Conservation (phyloP, 441 rosid species). For the Syzygium malaccense region DNA sequence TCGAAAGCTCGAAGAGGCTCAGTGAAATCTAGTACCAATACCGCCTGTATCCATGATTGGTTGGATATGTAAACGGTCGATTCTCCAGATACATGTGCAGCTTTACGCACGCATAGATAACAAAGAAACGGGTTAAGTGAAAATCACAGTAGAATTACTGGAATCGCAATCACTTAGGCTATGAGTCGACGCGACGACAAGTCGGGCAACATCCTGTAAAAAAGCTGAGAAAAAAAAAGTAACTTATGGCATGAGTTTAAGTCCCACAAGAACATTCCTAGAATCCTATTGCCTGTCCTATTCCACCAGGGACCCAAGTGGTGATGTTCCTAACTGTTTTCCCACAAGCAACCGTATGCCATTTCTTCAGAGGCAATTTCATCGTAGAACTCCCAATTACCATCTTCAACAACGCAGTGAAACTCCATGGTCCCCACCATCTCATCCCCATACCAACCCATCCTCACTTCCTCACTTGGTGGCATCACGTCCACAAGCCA, state of each 20-base stretch:
- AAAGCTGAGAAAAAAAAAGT: not conserved
- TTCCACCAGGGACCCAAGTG: not conserved
- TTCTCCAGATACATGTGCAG: not conserved
- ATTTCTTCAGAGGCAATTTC: not conserved
- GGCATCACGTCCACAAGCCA: not conserved
- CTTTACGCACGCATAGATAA: not conserved
- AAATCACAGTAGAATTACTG: not conserved
- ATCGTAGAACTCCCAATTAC: not conserved
- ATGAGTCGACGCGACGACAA: not conserved
- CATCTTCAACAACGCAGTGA: not conserved
- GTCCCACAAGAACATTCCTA: not conserved
- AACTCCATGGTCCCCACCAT: slow-evolving; percentile 3
- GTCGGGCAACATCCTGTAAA: not conserved
- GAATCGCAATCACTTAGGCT: not conserved
- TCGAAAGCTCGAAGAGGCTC: not conserved
- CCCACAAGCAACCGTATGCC: slow-evolving; percentile 9
- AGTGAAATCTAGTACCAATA: not conserved
- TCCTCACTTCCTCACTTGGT: not conserved
- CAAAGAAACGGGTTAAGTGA: not conserved
- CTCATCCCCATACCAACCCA: slow-evolving; percentile 7
- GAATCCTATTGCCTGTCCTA: not conserved
- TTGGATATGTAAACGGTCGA: not conserved
- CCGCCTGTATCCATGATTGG: not conserved
- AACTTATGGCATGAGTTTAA: not conserved
- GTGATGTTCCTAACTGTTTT: not conserved